Conservation (phyloP, 192 early-diverging fungal species). For the Chytriomyces confervae region DNA sequence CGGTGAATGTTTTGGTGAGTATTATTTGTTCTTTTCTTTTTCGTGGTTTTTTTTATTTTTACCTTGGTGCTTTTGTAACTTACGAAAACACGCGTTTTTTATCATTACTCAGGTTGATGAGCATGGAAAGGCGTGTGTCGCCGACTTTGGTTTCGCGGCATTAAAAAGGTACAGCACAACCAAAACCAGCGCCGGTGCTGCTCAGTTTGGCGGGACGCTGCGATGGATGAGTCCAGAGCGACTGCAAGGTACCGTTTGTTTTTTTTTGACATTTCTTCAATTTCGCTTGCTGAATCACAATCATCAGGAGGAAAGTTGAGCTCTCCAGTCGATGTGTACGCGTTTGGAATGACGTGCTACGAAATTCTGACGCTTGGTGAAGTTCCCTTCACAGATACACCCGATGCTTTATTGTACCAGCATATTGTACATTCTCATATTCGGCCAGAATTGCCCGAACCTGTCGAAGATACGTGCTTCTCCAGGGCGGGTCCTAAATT, state of each 20-base stretch:
- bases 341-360: slow-evolving; percentile 43
- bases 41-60: neutral
- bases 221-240: slow-evolving; percentile 45
- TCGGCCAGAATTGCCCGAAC: slow-evolving; percentile 18
- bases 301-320: neutral
- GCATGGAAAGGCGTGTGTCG: slow-evolving; percentile 15
- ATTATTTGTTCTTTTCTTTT: neutral
- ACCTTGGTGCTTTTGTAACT: neutral
- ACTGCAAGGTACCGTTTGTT: slow-evolving; percentile 13
- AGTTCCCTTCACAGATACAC: slow-evolving; percentile 30
- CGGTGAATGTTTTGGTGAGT: slow-evolving; percentile 31
- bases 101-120: slow-evolving; percentile 9
- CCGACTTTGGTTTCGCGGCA: slow-evolving; percentile 37
- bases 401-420: slow-evolving; percentile 35
- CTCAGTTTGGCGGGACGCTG: slow-evolving; percentile 31
- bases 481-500: neutral
- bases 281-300: no score
- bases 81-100: no score
- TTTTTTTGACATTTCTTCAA: no score
- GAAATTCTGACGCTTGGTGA: slow-evolving; percentile 34
- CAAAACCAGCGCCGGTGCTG: neutral
- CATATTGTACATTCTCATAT: slow-evolving; percentile 26
- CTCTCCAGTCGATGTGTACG: slow-evolving; percentile 31
- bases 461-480: neutral
- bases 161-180: slow-evolving; percentile 38